Conservation (phyloP, 2,329 filamentous ascomycete genomes). For the Sporothrix mexicana region DNA sequence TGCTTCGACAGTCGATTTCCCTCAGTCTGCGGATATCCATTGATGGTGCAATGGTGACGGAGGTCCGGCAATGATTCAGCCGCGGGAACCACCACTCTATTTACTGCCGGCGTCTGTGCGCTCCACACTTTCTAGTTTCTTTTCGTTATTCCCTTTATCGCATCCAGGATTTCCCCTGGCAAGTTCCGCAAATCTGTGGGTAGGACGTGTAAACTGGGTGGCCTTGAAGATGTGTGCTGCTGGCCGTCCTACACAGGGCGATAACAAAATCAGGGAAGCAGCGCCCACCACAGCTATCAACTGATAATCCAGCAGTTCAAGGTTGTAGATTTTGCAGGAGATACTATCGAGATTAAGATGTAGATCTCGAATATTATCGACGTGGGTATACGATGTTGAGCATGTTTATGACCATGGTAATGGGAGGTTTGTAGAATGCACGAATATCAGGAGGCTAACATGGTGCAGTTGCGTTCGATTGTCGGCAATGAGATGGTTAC, state of each 20-base stretch:
- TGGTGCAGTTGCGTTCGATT: neutral
- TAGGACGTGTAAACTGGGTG: neutral
- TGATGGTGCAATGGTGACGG: neutral
- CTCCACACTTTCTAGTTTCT: neutral
- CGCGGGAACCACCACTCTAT: neutral
- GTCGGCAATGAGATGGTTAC: neutral
- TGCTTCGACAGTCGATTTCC: too few relatives aligned
- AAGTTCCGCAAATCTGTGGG: neutral
- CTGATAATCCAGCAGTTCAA: too few relatives aligned
- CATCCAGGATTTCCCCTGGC: neutral
- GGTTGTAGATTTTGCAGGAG: neutral
- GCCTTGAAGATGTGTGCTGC: neutral
- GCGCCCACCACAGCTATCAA: neutral
- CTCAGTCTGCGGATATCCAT: neutral
- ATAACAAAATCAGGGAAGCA: neutral
- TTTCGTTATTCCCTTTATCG: too few relatives aligned
- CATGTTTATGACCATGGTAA: neutral
- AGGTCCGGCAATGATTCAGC: constrained; percentile 13
- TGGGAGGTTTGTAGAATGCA: neutral
- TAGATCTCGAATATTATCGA: neutral
- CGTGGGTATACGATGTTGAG: neutral
- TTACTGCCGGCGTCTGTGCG: neutral
- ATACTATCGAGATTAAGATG: neutral
- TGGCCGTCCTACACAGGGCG: neutral
- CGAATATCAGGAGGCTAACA: neutral